A percentile compares a stretch with the other conserved stretches of the same genome.
These are phyloP conservation scores for Simmondsia chinensis DNA, from an alignment of 148 eudicot genomes.

Conservation along the genomic window DNA sequence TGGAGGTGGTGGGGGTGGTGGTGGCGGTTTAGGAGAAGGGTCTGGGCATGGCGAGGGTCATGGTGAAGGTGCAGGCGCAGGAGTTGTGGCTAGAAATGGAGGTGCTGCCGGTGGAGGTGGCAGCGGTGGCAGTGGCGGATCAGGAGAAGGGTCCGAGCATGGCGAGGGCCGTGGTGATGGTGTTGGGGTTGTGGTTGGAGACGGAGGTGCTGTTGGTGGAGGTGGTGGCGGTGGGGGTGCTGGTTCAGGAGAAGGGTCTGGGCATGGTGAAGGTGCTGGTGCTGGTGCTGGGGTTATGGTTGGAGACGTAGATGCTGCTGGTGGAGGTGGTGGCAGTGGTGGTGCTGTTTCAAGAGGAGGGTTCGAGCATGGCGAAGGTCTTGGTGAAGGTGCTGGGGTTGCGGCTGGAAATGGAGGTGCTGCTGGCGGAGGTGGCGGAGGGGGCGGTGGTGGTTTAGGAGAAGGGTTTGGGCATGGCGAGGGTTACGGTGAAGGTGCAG, in stretches of 20 bases:
- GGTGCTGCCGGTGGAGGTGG: neutral
- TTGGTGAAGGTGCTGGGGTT: slow-evolving; percentile 6
- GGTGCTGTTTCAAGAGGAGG: too few species aligned
- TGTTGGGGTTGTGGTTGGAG: neutral
- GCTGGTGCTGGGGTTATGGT: slow-evolving; percentile 11
- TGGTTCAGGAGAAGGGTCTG: neutral
- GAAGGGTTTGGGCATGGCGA: slow-evolving; percentile 7
- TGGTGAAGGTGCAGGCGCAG: slow-evolving; percentile 2
- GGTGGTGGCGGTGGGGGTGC: slow-evolving; percentile 15
- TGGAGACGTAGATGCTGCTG: neutral
- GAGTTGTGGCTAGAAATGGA: neutral
- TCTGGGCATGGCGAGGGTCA: slow-evolving; percentile 2
- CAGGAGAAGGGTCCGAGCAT: too few species aligned
- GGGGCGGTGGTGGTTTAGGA: slow-evolving; percentile 1
- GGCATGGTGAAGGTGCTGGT: slow-evolving; percentile 7
- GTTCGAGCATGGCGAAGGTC: neutral
- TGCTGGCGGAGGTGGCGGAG: slow-evolving; percentile 2
- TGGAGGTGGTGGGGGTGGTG: slow-evolving; percentile 4
- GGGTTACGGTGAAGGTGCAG: slow-evolving; percentile 3
- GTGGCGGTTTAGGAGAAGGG: neutral
- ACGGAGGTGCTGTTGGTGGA: slow-evolving; percentile 2
- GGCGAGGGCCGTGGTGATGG: neutral
- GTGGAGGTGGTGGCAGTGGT: neutral
- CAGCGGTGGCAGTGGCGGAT: neutral
- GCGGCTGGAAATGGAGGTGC: neutral